phyloP scores from a whole-genome alignment of 768 basidiomycete species.

The Kwoniella europaea region DNA sequence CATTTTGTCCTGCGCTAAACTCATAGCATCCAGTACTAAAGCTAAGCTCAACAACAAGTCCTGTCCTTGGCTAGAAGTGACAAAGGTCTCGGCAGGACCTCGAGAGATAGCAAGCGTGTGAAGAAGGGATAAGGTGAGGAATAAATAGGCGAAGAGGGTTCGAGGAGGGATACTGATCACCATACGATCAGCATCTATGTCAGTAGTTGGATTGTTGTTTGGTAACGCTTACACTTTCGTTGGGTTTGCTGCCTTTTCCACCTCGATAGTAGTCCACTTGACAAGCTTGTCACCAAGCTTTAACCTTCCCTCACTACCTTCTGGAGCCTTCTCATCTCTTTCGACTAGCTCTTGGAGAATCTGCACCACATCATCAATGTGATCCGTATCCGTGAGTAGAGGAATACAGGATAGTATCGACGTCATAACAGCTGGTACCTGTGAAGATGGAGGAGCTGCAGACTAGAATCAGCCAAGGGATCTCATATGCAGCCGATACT shows the following conservation, averaged over 20 bases:
- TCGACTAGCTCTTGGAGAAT: conserved; percentile 41
- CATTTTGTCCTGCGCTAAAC: conserved; percentile 27
- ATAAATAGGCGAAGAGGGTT: conserved; percentile 41
- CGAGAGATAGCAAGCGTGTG: conserved; percentile 33
- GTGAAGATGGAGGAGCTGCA: conserved; percentile 43
- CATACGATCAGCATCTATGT: background rate
- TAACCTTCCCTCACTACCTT: conserved; percentile 61
- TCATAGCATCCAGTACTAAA: conserved; percentile 47
- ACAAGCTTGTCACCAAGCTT: conserved; percentile 71
- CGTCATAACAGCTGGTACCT: conserved; percentile 37
- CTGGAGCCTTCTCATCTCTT: conserved; percentile 48
- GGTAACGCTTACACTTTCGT: conserved; percentile 64
- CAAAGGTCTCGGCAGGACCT: conserved; percentile 26
- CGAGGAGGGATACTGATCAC: conserved; percentile 33
- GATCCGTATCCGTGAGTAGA: conserved; percentile 33
- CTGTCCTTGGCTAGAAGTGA: conserved; percentile 32
- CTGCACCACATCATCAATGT: conserved; percentile 42
- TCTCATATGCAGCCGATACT: conserved; percentile 5
- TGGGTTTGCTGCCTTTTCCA: conserved; percentile 65
- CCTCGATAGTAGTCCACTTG: conserved; percentile 76
- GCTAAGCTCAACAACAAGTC: conserved; percentile 47
- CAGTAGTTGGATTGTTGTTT: background rate
- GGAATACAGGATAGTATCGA: conserved; percentile 34
- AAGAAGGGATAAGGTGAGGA: conserved; percentile 35
- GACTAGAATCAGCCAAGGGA: background rate